Base-by-base conservation (phyloP, 306 rosid genomes). In the Trifolium subterraneum region DNA sequence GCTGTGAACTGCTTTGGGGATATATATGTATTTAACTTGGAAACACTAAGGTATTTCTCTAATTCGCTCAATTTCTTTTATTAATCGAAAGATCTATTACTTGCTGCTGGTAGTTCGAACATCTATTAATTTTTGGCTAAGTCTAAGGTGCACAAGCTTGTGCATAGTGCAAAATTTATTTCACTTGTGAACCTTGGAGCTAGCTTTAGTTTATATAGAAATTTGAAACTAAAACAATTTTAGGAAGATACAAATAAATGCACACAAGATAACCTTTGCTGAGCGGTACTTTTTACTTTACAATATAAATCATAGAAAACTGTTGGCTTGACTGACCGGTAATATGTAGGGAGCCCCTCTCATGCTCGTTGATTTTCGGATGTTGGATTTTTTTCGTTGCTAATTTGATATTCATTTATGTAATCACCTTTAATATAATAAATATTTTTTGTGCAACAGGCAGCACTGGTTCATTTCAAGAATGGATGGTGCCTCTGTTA, bases 1-100 rank as follows among this genome's bases (percentile, higher is more conserved):
- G 96, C 99, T n/a, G 87, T 92, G 75, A 95, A 95, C 84, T 92
- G 98, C 83, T 88, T 92, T 84, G 99, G 99, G 68, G 99, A 94
- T 84, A 69, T 92, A 63, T 94, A 92, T 69, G 62, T 94, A 73
- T 94, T 94, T 80, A 92, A 94, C 79, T 78, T 94, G 79, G 98
- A 94, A 83, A 86, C 62, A 72, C 82, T 71, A 76, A 94, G 98
- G 99, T 94, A 29, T 50, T 31, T 68, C 39, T 44, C 68, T 65
- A 23, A 44, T 68, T 54, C 19, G 9, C 16, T 51, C 44, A 6
- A 54, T 23, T 19, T 55, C 25, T 70, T 5, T 4, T n/a, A 3
- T 27, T 27, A 48, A 20, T 42, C 78, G 29, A 23, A 31, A 50
- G 10, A 42, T 13, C 64, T 72, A 8, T 5, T 5, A 29, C 33